Conservation (phyloP, 1,139 yeast genomes). For the Candida sp. region DNA sequence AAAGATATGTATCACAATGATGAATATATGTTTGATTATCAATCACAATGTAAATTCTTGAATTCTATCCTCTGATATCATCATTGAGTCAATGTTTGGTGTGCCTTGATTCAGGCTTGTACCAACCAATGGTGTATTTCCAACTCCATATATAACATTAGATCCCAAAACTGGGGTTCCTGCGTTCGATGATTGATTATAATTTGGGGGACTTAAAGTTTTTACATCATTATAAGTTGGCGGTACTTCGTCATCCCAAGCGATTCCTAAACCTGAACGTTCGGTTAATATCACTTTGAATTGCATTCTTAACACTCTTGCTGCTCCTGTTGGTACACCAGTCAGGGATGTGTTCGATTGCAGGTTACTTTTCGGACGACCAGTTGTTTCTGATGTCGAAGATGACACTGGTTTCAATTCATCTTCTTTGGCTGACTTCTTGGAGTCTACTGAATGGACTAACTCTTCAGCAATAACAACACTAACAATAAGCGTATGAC, state of each 20-base stretch:
- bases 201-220: slow-evolving; percentile 83
- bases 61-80: slow-evolving; percentile 31
- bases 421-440: slow-evolving; percentile 9
- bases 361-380: slow-evolving; percentile 7
- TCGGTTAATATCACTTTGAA: slow-evolving; percentile 79
- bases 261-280: slow-evolving; percentile 90
- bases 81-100: slow-evolving; percentile 24
- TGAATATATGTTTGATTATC: no score
- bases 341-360: slow-evolving; percentile 21
- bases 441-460: slow-evolving; percentile 32
- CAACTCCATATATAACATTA: slow-evolving; percentile 42
- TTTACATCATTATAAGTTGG: slow-evolving; percentile 88
- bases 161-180: slow-evolving; percentile 12
- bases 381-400: slow-evolving; percentile 10
- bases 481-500: slow-evolving; percentile 77
- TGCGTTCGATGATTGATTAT: slow-evolving; percentile 33
- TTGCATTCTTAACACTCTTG: slow-evolving; percentile 92
- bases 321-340: slow-evolving; percentile 91
- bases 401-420: slow-evolving; percentile 9
- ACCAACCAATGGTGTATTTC: slow-evolving; percentile 34
- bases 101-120: slow-evolving; percentile 16
- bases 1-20: not conserved
- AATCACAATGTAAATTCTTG: slow-evolving; percentile 26
- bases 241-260: slow-evolving; percentile 99
- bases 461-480: slow-evolving; percentile 92